These are phyloP conservation scores for Pythium dissotocum DNA, from an alignment of 352 stramenopile genomes.

Conservation along the genomic window DNA sequence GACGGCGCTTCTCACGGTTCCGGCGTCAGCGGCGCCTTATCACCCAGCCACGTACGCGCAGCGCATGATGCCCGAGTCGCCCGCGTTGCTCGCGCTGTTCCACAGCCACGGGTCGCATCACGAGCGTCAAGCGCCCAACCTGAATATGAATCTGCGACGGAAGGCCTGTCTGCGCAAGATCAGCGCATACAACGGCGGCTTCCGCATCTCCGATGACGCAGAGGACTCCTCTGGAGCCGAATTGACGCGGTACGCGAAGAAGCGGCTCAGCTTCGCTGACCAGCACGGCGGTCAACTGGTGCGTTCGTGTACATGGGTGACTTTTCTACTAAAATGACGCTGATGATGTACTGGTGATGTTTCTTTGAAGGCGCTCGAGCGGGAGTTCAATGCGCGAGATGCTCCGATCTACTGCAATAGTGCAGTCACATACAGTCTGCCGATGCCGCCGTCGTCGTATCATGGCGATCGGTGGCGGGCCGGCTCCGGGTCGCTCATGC, in stretches of 20 bases:
- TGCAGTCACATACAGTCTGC: slow-evolving; percentile 28
- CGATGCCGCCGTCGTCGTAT: background rate
- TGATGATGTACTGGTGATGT: background rate
- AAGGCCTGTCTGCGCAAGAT: slow-evolving; percentile 48
- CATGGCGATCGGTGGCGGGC: background rate
- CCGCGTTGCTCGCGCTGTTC: slow-evolving; percentile 22
- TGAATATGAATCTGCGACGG: slow-evolving; percentile 6
- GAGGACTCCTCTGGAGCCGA: slow-evolving; percentile 19
- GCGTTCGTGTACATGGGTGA: background rate
- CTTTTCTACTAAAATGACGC: background rate
- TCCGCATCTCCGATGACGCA: slow-evolving; percentile 15
- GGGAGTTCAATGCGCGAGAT: slow-evolving; percentile 46
- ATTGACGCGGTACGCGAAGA: slow-evolving; percentile 48
- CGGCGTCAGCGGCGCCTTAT: background rate
- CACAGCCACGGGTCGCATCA: slow-evolving; percentile 1
- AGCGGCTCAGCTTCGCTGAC: slow-evolving; percentile 61
- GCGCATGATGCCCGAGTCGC: slow-evolving; percentile 18
- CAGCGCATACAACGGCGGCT: slow-evolving; percentile 48
- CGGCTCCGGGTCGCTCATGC: slow-evolving; percentile 17
- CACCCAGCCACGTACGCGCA: slow-evolving; percentile 15
- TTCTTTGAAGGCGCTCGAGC: slow-evolving; percentile 29
- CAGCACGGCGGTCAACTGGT: slow-evolving; percentile 54
- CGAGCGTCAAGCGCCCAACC: background rate
- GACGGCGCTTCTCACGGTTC: slow-evolving; percentile 8
- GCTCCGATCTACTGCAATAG: slow-evolving; percentile 47